phyloP scores from a whole-genome alignment of 768 basidiomycete species.

The Porpolomopsis calyptriformis region DNA sequence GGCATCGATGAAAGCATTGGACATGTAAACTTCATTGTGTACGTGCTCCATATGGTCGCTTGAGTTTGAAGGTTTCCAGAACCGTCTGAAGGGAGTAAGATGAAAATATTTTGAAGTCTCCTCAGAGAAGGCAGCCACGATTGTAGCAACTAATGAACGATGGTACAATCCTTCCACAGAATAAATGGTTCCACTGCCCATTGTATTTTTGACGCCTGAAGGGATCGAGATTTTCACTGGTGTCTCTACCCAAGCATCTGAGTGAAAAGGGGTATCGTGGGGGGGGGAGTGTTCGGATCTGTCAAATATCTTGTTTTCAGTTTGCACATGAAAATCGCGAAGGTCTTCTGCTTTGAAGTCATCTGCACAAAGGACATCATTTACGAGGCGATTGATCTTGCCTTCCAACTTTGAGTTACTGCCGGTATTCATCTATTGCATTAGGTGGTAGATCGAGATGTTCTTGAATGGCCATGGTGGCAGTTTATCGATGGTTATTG shows the following conservation, averaged over 20 bases:
- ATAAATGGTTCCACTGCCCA: conserved; percentile 11
- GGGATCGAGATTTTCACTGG: conserved; percentile 22
- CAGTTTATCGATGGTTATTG: no score
- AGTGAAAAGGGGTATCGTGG: conserved; percentile 6
- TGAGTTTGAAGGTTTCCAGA: conserved; percentile 16
- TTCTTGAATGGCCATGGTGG: conserved; percentile 17
- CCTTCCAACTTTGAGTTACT: conserved; percentile 16
- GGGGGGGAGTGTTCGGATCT: conserved; percentile 1
- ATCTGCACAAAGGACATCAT: conserved; percentile 14
- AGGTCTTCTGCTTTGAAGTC: conserved; percentile 15
- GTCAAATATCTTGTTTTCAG: conserved; percentile 13
- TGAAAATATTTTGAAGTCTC: conserved; percentile 14
- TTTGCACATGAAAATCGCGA: conserved; percentile 8
- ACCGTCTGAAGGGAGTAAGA: conserved; percentile 17
- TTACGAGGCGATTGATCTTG: conserved; percentile 18
- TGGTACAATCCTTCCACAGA: conserved; percentile 20
- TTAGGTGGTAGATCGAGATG: conserved; percentile 14
- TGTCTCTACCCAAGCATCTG: conserved; percentile 8
- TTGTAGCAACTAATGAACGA: conserved; percentile 15
- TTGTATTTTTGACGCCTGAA: conserved; percentile 8
- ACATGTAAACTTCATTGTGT: conserved; percentile 12
- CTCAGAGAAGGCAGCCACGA: conserved; percentile 15
- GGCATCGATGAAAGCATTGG: conserved; percentile 15
- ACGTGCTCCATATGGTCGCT: conserved; percentile 14
- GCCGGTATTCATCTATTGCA: conserved; percentile 22